Conservation (phyloP, 495 filamentous ascomycete genomes). For the Lasiosphaeris hirsuta region DNA sequence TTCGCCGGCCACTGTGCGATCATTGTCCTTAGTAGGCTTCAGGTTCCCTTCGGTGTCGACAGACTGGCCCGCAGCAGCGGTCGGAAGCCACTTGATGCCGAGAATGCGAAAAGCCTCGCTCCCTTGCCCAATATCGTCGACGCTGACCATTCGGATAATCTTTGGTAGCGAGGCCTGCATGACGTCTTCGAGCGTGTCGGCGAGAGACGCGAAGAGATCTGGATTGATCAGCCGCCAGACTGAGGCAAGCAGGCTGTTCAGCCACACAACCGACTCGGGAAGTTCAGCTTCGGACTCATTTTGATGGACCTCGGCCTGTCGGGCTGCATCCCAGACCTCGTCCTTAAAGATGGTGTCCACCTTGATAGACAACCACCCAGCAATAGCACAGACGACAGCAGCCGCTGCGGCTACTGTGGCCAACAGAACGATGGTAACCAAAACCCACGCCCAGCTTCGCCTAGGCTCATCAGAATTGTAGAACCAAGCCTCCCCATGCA, state of each 20-base stretch:
- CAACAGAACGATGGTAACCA: conserved; percentile 22
- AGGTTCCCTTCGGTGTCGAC: conserved; percentile 54
- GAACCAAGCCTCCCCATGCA: not conserved
- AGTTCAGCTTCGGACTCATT: conserved; percentile 38
- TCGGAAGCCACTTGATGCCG: conserved; percentile 63
- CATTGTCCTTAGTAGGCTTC: conserved; percentile 35
- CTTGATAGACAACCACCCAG: conserved; percentile 52
- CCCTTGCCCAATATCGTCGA: conserved; percentile 68
- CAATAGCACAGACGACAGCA: conserved; percentile 43
- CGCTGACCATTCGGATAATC: conserved; percentile 62
- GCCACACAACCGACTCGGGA: conserved; percentile 62
- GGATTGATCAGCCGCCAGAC: conserved; percentile 71
- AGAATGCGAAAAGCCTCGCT: conserved; percentile 62
- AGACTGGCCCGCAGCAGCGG: conserved; percentile 57
- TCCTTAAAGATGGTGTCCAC: conserved; percentile 56
- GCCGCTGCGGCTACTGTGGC: conserved; percentile 29
- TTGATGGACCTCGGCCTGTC: conserved; percentile 40
- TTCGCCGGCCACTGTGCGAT: conserved; percentile 48
- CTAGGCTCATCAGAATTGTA: not conserved
- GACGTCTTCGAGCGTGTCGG: conserved; percentile 66
- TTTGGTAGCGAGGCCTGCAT: conserved; percentile 68
- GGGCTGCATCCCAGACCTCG: conserved; percentile 58
- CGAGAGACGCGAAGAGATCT: conserved; percentile 60
- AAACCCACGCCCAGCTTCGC: not conserved
- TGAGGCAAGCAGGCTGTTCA: conserved; percentile 59